Base-by-base conservation (phyloP, 2,329 filamentous ascomycete species). In the Pseudohalonectria lignicola region DNA sequence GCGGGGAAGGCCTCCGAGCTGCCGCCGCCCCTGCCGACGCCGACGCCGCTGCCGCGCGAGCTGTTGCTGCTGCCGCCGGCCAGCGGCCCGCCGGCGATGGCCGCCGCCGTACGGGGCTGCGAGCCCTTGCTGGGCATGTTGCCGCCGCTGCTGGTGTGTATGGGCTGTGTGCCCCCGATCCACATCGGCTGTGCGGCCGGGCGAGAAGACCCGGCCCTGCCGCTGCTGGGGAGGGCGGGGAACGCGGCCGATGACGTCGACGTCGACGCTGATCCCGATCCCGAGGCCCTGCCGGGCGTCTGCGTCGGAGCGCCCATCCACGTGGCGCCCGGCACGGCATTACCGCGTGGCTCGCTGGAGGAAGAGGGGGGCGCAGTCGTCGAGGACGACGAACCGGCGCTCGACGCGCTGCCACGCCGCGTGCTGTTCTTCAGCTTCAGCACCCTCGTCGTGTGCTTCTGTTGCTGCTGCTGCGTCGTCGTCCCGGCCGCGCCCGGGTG, bases 1-100 rank as follows among this genome's bases (percentile, higher is more conserved):
- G 86, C 80, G 0, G 88, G 90, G 59, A 95, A 95, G 0, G 79
- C 76, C 44, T 88, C 81, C 32, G 62, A 60, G 15, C 15, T 39
- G 38, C 34, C 45, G 16, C 18, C 31, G 7, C 31, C n/a, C 16
- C 7, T 18, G 20, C 40, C 28, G 21, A n/a, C 20, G 10, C 11
- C 8, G 9, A 25, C 15, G 21, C 31, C 25, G 36, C 30, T 13
- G 25, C 36, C 46, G 1, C 43, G 49, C 18, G 40, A 17, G 30
- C 50, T n/a, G n/a, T n/a, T n/a, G n/a, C 43, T 39, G 50, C 19
- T 40, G 45, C n/a, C n/a, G n/a, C n/a, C n/a, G n/a, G n/a, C n/a
- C n/a, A n/a, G n/a, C n/a, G n/a, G n/a, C n/a, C n/a, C n/a, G 12
- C 15, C 13, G 4, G 19, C 15, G 12, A 33, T 15, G 10, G 36